Percentiles rank a stretch among this genome's conserved stretches.
Conservation (phyloP, 257 asterid genomes). For the Przewalskia tangutica region DNA sequence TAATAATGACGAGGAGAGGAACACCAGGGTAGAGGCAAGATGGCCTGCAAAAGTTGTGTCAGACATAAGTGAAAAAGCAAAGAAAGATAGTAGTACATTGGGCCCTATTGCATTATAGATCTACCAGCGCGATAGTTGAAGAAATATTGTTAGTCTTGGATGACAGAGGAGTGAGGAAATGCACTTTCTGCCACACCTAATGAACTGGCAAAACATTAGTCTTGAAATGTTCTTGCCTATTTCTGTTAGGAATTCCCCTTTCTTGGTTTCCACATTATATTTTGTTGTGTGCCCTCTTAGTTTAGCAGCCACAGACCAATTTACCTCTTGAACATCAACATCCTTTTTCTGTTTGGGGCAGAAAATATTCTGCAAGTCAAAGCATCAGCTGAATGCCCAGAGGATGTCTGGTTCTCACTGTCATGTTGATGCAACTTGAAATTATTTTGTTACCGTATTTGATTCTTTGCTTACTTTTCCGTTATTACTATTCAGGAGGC, state of each 20-base stretch:
- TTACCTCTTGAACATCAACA: neutral
- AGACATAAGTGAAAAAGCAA: neutral
- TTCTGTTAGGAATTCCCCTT: neutral
- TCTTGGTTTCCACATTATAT: neutral
- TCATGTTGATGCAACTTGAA: neutral
- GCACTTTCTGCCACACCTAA: neutral
- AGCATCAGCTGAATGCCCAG: neutral
- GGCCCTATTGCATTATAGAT: neutral
- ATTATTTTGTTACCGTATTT: neutral
- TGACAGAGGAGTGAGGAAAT: neutral
- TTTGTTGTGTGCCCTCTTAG: neutral
- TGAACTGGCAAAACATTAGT: neutral
- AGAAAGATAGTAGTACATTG: neutral
- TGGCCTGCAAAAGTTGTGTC: neutral
- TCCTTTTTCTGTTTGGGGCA: neutral
- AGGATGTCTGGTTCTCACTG: neutral
- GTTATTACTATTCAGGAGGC: conserved; percentile 40
- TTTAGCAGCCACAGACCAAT: neutral
- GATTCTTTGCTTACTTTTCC: neutral
- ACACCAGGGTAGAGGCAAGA: neutral
- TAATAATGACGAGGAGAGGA: neutral
- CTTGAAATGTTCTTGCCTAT: neutral
- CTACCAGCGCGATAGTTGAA: neutral
- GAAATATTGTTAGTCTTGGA: neutral
- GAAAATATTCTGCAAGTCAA: neutral